These are phyloP conservation scores for Kodamaea arcana DNA, from an alignment of 1,139 yeast genomes.

Conservation along the genomic window DNA sequence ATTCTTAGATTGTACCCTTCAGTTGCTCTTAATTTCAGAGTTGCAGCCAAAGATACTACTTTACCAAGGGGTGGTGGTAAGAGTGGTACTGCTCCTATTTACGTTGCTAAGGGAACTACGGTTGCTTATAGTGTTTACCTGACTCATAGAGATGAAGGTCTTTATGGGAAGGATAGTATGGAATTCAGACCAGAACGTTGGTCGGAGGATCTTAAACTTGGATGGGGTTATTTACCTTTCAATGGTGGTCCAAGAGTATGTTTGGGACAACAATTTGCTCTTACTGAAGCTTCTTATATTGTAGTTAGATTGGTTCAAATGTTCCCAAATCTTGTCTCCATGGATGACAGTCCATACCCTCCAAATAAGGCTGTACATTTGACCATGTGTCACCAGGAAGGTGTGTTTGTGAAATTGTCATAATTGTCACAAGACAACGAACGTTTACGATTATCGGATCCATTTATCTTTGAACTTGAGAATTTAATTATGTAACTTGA, in stretches of 20 bases:
- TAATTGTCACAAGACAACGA: too few relatives aligned
- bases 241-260: constrained; percentile 62
- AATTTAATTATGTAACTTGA: too few relatives aligned
- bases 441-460: too few relatives aligned
- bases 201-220: constrained; percentile 23
- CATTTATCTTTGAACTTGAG: too few relatives aligned
- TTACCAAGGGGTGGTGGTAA: constrained; percentile 25
- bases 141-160: constrained; percentile 17
- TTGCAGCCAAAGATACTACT: constrained; percentile 22
- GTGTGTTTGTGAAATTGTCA: constrained; percentile 17
- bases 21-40: constrained; percentile 23
- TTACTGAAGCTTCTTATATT: constrained; percentile 51
- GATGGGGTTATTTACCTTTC: constrained; percentile 55
- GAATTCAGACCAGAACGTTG: constrained; percentile 22
- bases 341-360: constrained; percentile 18
- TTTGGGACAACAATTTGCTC: constrained; percentile 58
- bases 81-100: constrained; percentile 16
- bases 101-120: constrained; percentile 20
- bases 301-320: constrained; percentile 31
- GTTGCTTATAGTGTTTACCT: constrained; percentile 20
- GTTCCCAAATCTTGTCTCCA: constrained; percentile 1
- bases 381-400: constrained; percentile 30
- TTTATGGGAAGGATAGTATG: constrained; percentile 19
- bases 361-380: constrained; percentile 30
- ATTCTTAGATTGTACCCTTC: constrained; percentile 24